Percentiles rank a stretch among this genome's conserved stretches.
Evolutionary conservation across 306 rosid genomes (phyloP).

Genomic region (Hippophae rhamnoides): DNA sequence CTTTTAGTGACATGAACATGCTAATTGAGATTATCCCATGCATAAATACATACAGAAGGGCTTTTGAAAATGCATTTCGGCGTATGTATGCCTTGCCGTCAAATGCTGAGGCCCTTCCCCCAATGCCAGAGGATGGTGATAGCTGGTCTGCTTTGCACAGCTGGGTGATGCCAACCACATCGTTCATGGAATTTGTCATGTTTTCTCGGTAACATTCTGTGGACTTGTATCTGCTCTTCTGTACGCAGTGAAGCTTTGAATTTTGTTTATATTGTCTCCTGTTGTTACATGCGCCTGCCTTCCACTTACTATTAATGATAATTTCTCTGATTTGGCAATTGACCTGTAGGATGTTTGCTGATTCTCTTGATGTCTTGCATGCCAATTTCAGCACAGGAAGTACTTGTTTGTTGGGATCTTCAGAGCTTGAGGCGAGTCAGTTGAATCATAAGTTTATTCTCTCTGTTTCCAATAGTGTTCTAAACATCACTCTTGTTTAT

Average conservation of each 20-base stretch:
- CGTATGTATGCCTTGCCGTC: conserved; percentile 58
- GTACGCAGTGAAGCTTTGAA: neutral
- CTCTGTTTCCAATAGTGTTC: conserved; percentile 6
- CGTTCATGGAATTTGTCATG: conserved; percentile 85
- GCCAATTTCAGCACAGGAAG: conserved; percentile 30
- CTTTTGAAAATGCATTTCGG: conserved; percentile 69
- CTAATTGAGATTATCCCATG: conserved; percentile 4
- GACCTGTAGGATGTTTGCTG: conserved; percentile 76
- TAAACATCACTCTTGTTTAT: conserved; percentile 14
- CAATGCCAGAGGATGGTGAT: conserved; percentile 93
- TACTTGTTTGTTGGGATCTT: conserved; percentile 61
- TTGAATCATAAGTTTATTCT: neutral
- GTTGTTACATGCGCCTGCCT: conserved; percentile 6
- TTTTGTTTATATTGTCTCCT: conserved; percentile 9
- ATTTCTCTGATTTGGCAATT: conserved; percentile 20
- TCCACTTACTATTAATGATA: conserved; percentile 9
- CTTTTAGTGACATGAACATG: conserved; percentile 3
- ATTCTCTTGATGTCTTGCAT: conserved; percentile 74
- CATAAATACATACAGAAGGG: conserved; percentile 46
- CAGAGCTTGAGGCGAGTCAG: conserved; percentile 62
- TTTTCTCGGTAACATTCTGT: conserved; percentile 59
- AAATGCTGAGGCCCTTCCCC: conserved; percentile 68
- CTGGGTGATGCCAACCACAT: conserved; percentile 99
- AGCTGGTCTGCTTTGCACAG: conserved; percentile 87
- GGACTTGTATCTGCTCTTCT: neutral